phyloP scores from a whole-genome alignment of 1,284 basidiomycete species.

The Pascua sp. region DNA sequence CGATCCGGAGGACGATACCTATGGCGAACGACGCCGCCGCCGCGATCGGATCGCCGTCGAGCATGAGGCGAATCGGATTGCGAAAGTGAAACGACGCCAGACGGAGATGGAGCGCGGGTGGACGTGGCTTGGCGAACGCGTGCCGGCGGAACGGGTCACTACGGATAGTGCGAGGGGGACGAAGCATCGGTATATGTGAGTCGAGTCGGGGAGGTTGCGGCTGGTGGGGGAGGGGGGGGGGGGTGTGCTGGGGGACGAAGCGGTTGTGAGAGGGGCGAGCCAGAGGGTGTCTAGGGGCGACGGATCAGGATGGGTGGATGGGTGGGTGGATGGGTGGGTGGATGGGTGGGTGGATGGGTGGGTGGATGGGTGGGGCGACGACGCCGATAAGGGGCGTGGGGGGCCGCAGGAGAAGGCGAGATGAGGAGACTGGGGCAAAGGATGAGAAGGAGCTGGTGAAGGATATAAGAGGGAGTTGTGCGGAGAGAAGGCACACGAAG shows the following conservation, averaged over 20 bases:
- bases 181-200: slow-evolving; percentile 66
- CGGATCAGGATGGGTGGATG: too few species aligned
- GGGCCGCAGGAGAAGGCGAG: too few species aligned
- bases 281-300: too few species aligned
- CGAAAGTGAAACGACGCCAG: slow-evolving; percentile 44
- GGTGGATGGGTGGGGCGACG: too few species aligned
- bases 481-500: too few species aligned
- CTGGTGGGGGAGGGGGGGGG: not conserved
- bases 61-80: slow-evolving; percentile 7
- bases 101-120: slow-evolving; percentile 59
- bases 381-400: too few species aligned
- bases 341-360: not conserved
- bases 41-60: slow-evolving; percentile 9
- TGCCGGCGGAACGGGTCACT: slow-evolving; percentile 73
- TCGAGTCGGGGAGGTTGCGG: slow-evolving; percentile 29
- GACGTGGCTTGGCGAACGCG: slow-evolving; percentile 82
- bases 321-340: too few species aligned
- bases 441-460: too few species aligned
- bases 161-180: slow-evolving; percentile 60
- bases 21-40: slow-evolving; percentile 22
- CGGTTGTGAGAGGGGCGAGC: too few species aligned
- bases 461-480: too few species aligned
- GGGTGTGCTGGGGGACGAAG: too few species aligned
- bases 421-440: too few species aligned
- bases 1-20: slow-evolving; percentile 47